These are phyloP conservation scores for Leccinum variabile DNA, from an alignment of 1,284 basidiomycete genomes.

Conservation along the genomic window DNA sequence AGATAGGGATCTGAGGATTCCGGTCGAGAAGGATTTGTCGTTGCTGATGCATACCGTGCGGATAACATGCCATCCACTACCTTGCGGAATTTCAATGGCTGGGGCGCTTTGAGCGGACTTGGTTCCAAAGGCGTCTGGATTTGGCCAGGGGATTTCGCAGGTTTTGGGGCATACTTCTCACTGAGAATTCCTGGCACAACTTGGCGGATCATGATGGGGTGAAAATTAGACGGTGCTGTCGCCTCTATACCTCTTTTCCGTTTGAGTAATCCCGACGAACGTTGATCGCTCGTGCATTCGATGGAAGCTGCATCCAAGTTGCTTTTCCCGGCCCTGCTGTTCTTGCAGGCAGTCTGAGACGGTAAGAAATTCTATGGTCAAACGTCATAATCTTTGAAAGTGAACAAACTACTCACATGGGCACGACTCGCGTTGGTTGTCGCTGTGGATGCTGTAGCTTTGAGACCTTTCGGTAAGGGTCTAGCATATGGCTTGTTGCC, in stretches of 20 bases:
- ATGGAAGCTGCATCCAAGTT: conserved; percentile 28
- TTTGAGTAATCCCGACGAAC: conserved; percentile 35
- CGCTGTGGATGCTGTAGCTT: conserved; percentile 4
- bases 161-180: conserved; percentile 32
- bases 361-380: conserved; percentile 12
- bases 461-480: conserved; percentile 29
- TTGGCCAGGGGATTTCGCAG: conserved; percentile 15
- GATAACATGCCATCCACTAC: conserved; percentile 39
- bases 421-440: conserved; percentile 1
- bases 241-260: conserved; percentile 42
- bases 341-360: conserved; percentile 14
- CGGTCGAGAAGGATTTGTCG: conserved; percentile 13
- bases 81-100: conserved; percentile 36
- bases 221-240: conserved; percentile 27
- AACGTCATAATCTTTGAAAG: conserved; percentile 4
- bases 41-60: conserved; percentile 26
- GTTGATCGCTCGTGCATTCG: conserved; percentile 15
- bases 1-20: conserved; percentile 12
- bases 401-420: conserved; percentile 22
- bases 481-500: conserved; percentile 65
- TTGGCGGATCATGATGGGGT: conserved; percentile 35
- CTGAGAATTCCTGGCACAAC: conserved; percentile 39
- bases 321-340: conserved; percentile 25
- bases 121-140: conserved; percentile 11
- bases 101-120: conserved; percentile 26